These are phyloP conservation scores for Apiospora phragmitis DNA, from an alignment of 2,329 filamentous ascomycete genomes.

Conservation along the genomic window DNA sequence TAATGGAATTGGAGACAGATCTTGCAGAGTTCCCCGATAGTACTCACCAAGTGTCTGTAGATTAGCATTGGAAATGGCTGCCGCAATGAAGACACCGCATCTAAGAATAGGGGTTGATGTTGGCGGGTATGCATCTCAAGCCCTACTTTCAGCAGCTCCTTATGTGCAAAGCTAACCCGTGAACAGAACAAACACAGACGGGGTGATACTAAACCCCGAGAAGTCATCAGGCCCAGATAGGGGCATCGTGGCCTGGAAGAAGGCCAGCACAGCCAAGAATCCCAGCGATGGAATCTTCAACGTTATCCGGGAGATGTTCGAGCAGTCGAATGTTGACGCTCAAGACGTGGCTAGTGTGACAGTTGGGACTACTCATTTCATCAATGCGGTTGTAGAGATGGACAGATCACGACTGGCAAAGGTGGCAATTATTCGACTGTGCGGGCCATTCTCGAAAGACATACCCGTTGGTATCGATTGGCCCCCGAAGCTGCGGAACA, in stretches of 20 bases:
- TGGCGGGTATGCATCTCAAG: constrained; percentile 17
- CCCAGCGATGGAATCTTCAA: constrained; percentile 48
- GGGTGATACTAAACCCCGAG: constrained; percentile 48
- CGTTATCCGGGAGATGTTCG: constrained; percentile 45
- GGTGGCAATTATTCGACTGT: constrained; percentile 56
- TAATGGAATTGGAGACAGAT: not conserved
- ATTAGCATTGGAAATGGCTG: not conserved
- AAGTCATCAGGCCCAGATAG: constrained; percentile 34
- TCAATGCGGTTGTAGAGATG: constrained; percentile 58
- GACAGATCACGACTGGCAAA: constrained; percentile 47
- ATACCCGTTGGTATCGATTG: constrained; percentile 54
- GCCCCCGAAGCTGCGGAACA: constrained; percentile 46
- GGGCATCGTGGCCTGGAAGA: constrained; percentile 51
- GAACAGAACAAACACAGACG: constrained; percentile 53
- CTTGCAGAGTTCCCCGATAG: not conserved
- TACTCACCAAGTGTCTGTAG: not conserved
- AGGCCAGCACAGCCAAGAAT: constrained; percentile 48
- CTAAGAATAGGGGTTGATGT: constrained; percentile 23
- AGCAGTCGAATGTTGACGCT: constrained; percentile 17
- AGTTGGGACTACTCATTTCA: constrained; percentile 58
- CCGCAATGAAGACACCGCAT: constrained; percentile 18
- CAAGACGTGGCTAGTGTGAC: constrained; percentile 48
- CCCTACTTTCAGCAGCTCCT: not conserved
- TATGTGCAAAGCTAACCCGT: not conserved
- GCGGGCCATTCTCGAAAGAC: constrained; percentile 53